Evolutionary conservation across 768 basidiomycete genomes (phyloP).

Genomic region (Mycena venus): DNA sequence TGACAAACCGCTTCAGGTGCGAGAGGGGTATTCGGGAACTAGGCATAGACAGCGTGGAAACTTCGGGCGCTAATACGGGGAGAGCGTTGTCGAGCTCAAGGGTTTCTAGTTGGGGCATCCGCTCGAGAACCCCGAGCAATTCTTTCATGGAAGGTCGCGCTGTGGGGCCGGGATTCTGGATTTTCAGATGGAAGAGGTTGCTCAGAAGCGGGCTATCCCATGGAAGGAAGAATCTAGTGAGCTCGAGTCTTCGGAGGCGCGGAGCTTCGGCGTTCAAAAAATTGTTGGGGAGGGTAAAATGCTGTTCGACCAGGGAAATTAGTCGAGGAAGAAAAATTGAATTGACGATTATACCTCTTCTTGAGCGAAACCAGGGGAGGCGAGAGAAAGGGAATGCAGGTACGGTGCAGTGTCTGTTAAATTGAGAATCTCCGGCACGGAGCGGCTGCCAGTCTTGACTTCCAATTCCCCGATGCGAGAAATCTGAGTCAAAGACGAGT

Average conservation of each 20-base stretch:
- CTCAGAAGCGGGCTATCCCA: constrained; percentile 52
- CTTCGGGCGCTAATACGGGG: constrained; percentile 38
- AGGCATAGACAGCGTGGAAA: constrained; percentile 5
- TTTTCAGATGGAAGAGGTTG: constrained; percentile 52
- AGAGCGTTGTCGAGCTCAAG: constrained; percentile 53
- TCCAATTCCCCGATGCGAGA: constrained; percentile 50
- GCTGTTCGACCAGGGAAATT: constrained; percentile 23
- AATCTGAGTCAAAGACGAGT: constrained; percentile 46
- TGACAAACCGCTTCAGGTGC: constrained; percentile 36
- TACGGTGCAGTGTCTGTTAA: constrained; percentile 42
- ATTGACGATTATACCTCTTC: constrained; percentile 3
- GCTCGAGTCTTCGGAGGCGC: constrained; percentile 50
- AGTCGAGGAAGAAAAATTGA: constrained; percentile 22
- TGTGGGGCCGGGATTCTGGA: constrained; percentile 42
- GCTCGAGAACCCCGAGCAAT: constrained; percentile 48
- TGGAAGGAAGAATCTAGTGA: constrained; percentile 49
- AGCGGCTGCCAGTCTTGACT: constrained; percentile 40
- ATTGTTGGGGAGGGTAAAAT: constrained; percentile 39
- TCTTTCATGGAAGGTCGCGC: constrained; percentile 47
- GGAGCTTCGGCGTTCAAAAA: constrained; percentile 50
- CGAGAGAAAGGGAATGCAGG: constrained; percentile 47
- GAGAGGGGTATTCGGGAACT: constrained; percentile 35
- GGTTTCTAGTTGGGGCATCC: constrained; percentile 48
- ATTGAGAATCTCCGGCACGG: constrained; percentile 43
- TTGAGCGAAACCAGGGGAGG: constrained; percentile 32